A percentile compares a stretch with the other conserved stretches of the same genome.
These are phyloP conservation scores for Agrocybe pediades DNA, from an alignment of 768 basidiomycete species.

Conservation along the genomic window DNA sequence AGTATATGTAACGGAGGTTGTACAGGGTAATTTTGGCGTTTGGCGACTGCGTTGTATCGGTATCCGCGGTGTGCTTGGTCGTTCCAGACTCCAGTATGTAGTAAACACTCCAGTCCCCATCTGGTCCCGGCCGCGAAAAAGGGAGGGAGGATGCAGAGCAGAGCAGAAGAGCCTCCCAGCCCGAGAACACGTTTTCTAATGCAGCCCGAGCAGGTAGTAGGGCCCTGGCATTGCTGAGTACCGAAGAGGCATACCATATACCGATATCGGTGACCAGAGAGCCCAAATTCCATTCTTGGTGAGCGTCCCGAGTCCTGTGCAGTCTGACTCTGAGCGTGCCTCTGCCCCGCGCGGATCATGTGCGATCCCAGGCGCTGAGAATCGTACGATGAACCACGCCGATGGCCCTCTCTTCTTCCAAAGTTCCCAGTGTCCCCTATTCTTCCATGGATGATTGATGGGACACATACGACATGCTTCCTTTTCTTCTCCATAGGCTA, in stretches of 20 bases:
- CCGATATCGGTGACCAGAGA: background rate
- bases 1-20: background rate
- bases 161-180: no score
- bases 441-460: background rate
- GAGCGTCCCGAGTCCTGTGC: background rate
- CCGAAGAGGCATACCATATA: no score
- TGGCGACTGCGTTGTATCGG: background rate
- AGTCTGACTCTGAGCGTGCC: no score
- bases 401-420: background rate
- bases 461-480: no score
- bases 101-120: no score
- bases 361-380: background rate
- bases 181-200: no score
- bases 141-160: no score
- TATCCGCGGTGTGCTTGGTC: background rate
- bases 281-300: background rate
- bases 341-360: background rate
- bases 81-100: background rate
- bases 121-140: no score
- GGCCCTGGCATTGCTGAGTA: no score
- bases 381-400: background rate
- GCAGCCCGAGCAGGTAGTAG: no score
- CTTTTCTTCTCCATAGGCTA: no score
- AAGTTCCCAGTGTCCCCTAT: background rate
- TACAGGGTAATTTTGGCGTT: background rate